Evolutionary conservation across 495 filamentous ascomycete species (phyloP).

Genomic region (Aspergillus nanangensis): DNA sequence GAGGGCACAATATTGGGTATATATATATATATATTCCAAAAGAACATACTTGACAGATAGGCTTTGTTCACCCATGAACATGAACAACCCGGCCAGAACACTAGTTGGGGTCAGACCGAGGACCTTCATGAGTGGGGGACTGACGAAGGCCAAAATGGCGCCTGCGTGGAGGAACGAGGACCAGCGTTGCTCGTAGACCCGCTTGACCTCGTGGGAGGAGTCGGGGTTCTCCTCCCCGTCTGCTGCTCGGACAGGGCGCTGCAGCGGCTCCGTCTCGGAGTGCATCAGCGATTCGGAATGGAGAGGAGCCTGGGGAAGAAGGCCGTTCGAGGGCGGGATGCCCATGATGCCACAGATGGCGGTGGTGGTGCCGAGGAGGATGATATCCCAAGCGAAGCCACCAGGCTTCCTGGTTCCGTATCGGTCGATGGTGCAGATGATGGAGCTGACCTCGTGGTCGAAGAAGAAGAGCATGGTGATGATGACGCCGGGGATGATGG

Average conservation of each 20-base stretch:
- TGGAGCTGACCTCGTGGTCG: constrained; percentile 72
- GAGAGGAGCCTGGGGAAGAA: constrained; percentile 65
- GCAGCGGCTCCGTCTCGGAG: constrained; percentile 38
- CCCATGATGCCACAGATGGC: constrained; percentile 65
- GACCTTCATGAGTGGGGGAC: constrained; percentile 64
- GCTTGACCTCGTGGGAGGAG: constrained; percentile 33
- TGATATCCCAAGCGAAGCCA: constrained; percentile 68
- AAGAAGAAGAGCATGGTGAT: constrained; percentile 72
- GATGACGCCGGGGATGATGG: constrained; percentile 61
- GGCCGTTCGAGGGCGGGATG: constrained; percentile 65
- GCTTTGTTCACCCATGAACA: constrained; percentile 73
- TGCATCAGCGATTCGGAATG: constrained; percentile 67
- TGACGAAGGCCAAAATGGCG: constrained; percentile 57
- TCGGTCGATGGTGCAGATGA: constrained; percentile 65
- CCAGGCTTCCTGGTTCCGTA: constrained; percentile 64
- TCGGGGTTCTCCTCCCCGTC: constrained; percentile 38
- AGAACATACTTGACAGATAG: constrained; percentile 55
- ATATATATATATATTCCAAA: too few species aligned
- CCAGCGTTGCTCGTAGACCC: constrained; percentile 68
- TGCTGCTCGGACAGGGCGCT: constrained; percentile 26
- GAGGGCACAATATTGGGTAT: not conserved
- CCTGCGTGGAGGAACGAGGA: constrained; percentile 59
- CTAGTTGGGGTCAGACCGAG: constrained; percentile 65
- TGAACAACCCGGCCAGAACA: constrained; percentile 63
- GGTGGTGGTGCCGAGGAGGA: constrained; percentile 64